Base-by-base conservation (phyloP, 140 eudicot genomes). In the Cichorium intybus region DNA sequence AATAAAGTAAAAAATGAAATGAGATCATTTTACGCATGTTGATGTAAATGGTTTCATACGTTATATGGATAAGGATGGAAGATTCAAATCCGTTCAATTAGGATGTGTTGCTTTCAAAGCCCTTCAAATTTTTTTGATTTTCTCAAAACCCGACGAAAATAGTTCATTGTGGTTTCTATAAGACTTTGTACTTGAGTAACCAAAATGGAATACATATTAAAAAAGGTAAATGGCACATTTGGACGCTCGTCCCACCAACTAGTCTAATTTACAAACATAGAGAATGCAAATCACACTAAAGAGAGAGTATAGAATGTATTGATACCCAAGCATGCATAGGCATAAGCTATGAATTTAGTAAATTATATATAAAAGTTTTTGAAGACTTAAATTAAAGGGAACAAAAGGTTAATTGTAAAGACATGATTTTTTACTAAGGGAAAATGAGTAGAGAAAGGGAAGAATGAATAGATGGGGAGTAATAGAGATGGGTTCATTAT, bases 401-500 rank as follows among this genome's bases (percentile, higher is more conserved):
- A 14, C 0, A 43, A 15, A 15, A 43, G 49, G 18, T 14, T 43
- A 14, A 43, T 15, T 14, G 49, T 43, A 47, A 43, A 46, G 46
- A 68, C 35, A 69, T 14, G 3, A 45, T 51, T 27, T 27, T 72
- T 69, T 57, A 5, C 35, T 16, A 41, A 18, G 23, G 17, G 24
- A 35, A 15, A 43, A 50, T 5, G 47, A 65, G 68, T 24, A 21
- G 23, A 33, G 41, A 60, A 70, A 59, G 53, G 59, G 59, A 73
- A 48, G 29, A 18, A 2, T 39, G 64, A 33, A 58, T n/a, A 52
- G 57, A 39, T 7, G 51, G 29, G 60, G 33, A 22, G 39, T 16
- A 15, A 27, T 41, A 41, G 15, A 26, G 60, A 69, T 33, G 50
- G 56, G 56, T 62, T 72, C 65, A 28, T 64, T 14, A 52, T 71